These are phyloP conservation scores for Hyphopichia pseudoburtonii DNA, from an alignment of 1,139 yeast species.

Conservation along the genomic window DNA sequence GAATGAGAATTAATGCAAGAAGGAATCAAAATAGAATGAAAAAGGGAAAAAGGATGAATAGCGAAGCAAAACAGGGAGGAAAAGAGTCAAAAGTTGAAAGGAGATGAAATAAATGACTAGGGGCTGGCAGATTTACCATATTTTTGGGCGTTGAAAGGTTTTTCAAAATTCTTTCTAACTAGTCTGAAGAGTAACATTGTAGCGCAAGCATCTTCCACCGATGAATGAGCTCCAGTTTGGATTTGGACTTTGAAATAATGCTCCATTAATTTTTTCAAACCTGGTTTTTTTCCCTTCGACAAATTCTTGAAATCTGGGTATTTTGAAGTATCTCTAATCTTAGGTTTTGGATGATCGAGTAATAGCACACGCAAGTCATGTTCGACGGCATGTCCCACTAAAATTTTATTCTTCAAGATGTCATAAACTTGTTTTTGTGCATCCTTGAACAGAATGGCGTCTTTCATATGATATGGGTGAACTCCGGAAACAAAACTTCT, in stretches of 20 bases:
- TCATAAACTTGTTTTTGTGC: constrained; percentile 62
- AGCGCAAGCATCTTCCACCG: constrained; percentile 88
- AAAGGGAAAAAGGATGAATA: no score
- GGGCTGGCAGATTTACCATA: no score
- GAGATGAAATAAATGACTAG: no score
- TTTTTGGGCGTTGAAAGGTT: constrained; percentile 8
- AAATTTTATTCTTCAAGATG: constrained; percentile 48
- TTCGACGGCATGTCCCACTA: constrained; percentile 84
- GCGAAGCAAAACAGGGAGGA: no score
- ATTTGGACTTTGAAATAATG: constrained; percentile 61
- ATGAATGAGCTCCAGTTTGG: constrained; percentile 77
- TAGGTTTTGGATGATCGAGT: constrained; percentile 63
- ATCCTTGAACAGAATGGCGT: constrained; percentile 63
- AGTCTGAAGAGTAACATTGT: constrained; percentile 76
- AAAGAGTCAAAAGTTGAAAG: no score
- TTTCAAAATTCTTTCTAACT: constrained; percentile 62
- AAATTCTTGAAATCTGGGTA: constrained; percentile 58
- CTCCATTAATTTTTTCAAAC: constrained; percentile 63
- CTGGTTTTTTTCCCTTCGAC: constrained; percentile 68
- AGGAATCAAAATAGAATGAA: no score
- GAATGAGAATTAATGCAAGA: no score
- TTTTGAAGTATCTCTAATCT: constrained; percentile 73
- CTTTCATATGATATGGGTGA: constrained; percentile 62
- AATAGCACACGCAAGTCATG: constrained; percentile 73
- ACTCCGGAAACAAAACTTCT: constrained; percentile 95